These are phyloP conservation scores for Pestalotiopsis sp. DNA, from an alignment of 2,329 filamentous ascomycete genomes.

Conservation along the genomic window DNA sequence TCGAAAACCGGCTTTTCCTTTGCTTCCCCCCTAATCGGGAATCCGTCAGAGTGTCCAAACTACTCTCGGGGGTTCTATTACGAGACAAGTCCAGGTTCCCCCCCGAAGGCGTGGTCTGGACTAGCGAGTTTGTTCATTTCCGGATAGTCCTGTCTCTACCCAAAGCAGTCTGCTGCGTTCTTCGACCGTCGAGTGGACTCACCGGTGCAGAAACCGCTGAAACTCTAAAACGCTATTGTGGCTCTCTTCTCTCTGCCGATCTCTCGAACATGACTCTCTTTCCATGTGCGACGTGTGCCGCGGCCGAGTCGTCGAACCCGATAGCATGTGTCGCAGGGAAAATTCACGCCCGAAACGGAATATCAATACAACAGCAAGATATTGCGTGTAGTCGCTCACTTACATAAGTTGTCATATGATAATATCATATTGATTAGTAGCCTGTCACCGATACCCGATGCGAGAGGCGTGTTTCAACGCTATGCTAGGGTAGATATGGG, in stretches of 20 bases:
- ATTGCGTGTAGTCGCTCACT: background rate
- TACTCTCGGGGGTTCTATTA: background rate
- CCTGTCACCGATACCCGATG: background rate
- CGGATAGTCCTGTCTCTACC: background rate
- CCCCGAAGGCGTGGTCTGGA: background rate
- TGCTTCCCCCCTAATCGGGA: background rate
- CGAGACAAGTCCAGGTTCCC: background rate
- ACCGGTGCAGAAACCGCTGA: background rate
- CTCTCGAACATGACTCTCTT: background rate
- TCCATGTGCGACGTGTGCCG: background rate
- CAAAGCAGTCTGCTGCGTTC: background rate
- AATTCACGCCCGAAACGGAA: background rate
- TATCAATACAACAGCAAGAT: background rate
- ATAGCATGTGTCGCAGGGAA: background rate
- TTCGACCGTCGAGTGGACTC: background rate
- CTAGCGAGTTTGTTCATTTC: background rate
- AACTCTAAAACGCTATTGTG: background rate
- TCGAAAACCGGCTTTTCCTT: background rate
- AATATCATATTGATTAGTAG: background rate
- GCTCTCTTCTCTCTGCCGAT: background rate
- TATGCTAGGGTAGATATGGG: background rate
- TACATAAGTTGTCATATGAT: background rate
- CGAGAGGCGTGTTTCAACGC: background rate
- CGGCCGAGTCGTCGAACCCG: background rate
- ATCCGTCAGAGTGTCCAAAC: background rate